Conservation (phyloP, 2,329 filamentous ascomycete species). For the Lasiodiplodia hormozganensis region DNA sequence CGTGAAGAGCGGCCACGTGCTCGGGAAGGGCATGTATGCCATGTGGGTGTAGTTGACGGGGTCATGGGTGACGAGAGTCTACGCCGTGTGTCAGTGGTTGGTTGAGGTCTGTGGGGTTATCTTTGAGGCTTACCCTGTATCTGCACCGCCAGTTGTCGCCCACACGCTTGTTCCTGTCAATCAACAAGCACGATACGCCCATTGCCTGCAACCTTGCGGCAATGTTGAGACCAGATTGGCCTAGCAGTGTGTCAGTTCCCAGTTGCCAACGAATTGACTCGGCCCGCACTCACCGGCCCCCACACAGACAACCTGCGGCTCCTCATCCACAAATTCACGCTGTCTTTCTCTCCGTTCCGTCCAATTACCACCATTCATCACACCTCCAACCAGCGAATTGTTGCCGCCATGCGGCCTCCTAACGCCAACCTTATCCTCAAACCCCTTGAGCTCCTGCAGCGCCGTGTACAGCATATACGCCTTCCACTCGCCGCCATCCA, state of each 20-base stretch:
- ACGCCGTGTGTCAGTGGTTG: constrained; percentile 17
- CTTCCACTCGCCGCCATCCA: constrained; percentile 61
- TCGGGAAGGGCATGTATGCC: constrained; percentile 69
- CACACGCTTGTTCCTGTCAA: constrained; percentile 54
- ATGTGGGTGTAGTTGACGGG: constrained; percentile 62
- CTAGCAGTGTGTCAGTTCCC: constrained; percentile 35
- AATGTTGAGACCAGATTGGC: constrained; percentile 42
- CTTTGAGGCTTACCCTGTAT: constrained; percentile 42
- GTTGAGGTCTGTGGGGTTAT: background rate
- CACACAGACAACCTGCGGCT: constrained; percentile 68
- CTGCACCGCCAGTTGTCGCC: constrained; percentile 60
- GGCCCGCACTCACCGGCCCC: constrained; percentile 45
- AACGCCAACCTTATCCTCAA: constrained; percentile 58
- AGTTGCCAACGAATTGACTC: background rate
- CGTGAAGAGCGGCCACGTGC: constrained; percentile 72
- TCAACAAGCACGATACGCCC: constrained; percentile 49
- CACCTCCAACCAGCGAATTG: constrained; percentile 67
- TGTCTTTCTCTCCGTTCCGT: constrained; percentile 46
- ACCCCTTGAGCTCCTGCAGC: constrained; percentile 60
- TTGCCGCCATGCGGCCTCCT: constrained; percentile 64
- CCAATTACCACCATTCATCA: constrained; percentile 54
- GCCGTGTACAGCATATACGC: constrained; percentile 69
- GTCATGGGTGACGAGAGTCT: constrained; percentile 69
- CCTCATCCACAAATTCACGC: constrained; percentile 43
- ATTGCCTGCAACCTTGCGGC: constrained; percentile 50